Base-by-base conservation (phyloP, 2,329 filamentous ascomycete genomes). In the Periconia macrospinosa region DNA sequence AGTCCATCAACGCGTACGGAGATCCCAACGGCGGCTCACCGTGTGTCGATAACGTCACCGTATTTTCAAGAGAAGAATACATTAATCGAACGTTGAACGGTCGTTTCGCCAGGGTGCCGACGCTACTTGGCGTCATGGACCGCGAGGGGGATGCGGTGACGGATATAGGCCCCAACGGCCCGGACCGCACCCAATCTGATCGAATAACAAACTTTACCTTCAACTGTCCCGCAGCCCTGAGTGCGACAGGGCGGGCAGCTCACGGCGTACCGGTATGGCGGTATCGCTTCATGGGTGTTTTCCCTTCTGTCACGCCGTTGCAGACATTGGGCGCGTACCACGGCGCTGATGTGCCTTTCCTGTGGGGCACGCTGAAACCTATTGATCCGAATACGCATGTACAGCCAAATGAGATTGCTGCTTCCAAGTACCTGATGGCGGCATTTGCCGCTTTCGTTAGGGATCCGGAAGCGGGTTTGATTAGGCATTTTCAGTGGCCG, bases 1-100 rank as follows among this genome's bases (percentile, higher is more conserved):
- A 67, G 53, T 71, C 71, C 51, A 56, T 74, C 27, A 63, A 59
- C 0, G 51, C 56, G 30, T 71, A 72, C 49, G 50, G 57, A 20
- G 61, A 67, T 30, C 58, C 56, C 2, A 58, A 54, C 10, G 53
- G 42, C 35, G 8, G 53, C 53, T 27, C 56, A 58, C 50, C 53
- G 58, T 40, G 40, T 30, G 17, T 58, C 56, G n/a, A 49, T 53
- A 27, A 41, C 55, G 11, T 41, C 56, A 19, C 49, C 49, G 14
- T 54, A 33, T 13, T 47, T 48, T 10, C 41, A 19, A 18, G 27
- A 47, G 30, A 58, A 55, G 40, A 35, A 46, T 7, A 53, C 48
- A 18, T 41, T 43, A 15, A 47, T 47, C 40, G 41, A 47, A 13
- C 23, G 47, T 30, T 52, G 52, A 40, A 17, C 48, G 18, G 8